phyloP scores from a whole-genome alignment of 495 filamentous ascomycete species.

The Neurospora discreta region DNA sequence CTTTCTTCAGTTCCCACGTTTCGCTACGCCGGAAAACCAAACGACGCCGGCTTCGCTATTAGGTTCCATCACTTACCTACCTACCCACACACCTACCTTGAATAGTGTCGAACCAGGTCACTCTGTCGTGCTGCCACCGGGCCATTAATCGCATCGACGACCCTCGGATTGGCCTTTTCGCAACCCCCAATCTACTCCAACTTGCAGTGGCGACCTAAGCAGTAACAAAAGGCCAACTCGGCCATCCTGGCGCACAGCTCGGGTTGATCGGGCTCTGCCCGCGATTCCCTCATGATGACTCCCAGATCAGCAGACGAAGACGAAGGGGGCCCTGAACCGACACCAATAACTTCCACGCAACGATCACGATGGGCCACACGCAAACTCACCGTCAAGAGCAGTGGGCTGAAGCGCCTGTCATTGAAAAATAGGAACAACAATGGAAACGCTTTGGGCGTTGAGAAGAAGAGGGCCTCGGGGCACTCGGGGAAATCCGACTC shows the following conservation, averaged over 20 bases:
- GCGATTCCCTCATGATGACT: conserved; percentile 33
- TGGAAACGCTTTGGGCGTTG: conserved; percentile 40
- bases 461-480: conserved; percentile 63
- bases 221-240: conserved; percentile 22
- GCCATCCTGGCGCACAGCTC: conserved; percentile 33
- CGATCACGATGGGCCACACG: conserved; percentile 92
- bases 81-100: neutral
- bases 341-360: conserved; percentile 38
- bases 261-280: conserved; percentile 42
- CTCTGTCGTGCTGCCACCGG: neutral
- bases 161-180: neutral
- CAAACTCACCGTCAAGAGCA: conserved; percentile 60
- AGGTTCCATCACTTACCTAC: neutral
- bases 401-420: conserved; percentile 68
- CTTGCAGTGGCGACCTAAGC: conserved; percentile 12
- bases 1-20: neutral
- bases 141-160: neutral
- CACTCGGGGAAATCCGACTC: conserved; percentile 41
- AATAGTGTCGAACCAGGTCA: neutral
- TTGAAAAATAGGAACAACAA: conserved; percentile 71
- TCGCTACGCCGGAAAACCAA: neutral
- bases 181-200: neutral
- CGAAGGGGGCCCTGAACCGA: conserved; percentile 26
- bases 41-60: neutral
- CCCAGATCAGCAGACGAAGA: conserved; percentile 23